Base-by-base conservation (phyloP, 2,329 filamentous ascomycete species). In the Ophiostoma quercus region DNA sequence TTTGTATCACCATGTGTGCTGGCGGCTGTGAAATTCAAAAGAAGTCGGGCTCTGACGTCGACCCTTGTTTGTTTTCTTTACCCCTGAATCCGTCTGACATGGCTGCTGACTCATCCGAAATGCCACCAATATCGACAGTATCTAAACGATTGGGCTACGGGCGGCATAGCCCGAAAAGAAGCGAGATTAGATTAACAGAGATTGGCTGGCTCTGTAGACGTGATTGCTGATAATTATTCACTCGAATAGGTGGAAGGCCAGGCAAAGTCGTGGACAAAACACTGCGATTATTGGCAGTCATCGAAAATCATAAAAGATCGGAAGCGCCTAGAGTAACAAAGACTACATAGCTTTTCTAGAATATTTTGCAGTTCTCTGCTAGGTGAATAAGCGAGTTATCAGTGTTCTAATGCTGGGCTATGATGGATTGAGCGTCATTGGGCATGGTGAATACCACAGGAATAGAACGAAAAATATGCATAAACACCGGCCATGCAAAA, bases 1-100 rank as follows among this genome's bases (percentile, higher is more conserved):
- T 47, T 47, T 47, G 6, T 47, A n/a, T n/a, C 1, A 47, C 43
- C 6, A 47, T 47, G 43, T 47, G n/a, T 25, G n/a, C 9, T 57
- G 51, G 51, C 22, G 8, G 51, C 2, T 25, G 51, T 57, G 51
- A 57, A 14, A 41, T 41, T 29, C 16, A 22, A 57, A 25, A 11
- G 51, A 2, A 25, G 51, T 25, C 12, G n/a, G 51, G 51, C 51
- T 25, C 11, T 57, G n/a, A 29, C 51, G 51, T 29, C 8, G 22
- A 14, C 51, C 51, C 51, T 57, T 22, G 51, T 57, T 57, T 57
- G 51, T 57, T 57, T 57, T 57, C 22, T 57, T 57, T 57, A 57
- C 51, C 51, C 51, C 51, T 57, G 51, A 57, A 25, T 7, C 25
- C 25, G 43, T 12, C 9, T 47, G 43, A n/a, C 19, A 47, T 19